phyloP scores from a whole-genome alignment of 2,329 filamentous ascomycete genomes.

The Fusarium sp. region DNA sequence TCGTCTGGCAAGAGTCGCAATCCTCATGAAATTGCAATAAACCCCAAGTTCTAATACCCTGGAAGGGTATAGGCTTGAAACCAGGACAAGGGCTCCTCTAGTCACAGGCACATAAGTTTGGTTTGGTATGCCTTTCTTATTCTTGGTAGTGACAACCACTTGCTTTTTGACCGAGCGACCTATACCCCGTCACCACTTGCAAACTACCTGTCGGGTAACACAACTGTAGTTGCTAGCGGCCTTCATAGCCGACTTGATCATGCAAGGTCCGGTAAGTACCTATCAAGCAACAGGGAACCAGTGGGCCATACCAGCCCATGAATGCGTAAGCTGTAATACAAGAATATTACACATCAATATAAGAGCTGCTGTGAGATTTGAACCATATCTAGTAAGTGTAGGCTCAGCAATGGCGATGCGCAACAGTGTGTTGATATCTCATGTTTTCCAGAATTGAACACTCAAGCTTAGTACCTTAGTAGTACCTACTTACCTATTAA shows the following conservation, averaged over 20 bases:
- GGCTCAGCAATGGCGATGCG: constrained; percentile 1
- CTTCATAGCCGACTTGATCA: constrained; percentile 26
- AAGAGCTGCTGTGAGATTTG: constrained; percentile 8
- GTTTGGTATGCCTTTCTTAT: not conserved
- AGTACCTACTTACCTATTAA: no score
- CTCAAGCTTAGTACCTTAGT: no score
- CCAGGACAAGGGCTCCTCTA: not conserved
- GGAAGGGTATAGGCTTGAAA: not conserved
- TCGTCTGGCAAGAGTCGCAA: not conserved
- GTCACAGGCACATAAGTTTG: not conserved
- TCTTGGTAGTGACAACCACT: not conserved
- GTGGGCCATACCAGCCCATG: no score
- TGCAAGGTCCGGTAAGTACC: constrained; percentile 30
- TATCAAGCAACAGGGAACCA: not conserved
- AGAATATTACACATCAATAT: not conserved
- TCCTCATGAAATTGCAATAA: constrained; percentile 6
- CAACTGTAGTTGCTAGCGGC: constrained; percentile 27
- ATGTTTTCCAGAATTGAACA: not conserved
- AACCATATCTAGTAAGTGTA: not conserved
- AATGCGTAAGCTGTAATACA: not conserved
- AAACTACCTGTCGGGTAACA: constrained; percentile 23
- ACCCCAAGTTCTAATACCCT: not conserved
- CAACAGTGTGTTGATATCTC: constrained; percentile 12
- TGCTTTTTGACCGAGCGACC: not conserved
- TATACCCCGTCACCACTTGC: constrained; percentile 9